Conservation (phyloP, 345 rosid genomes). For the Hypericum androsaemum region DNA sequence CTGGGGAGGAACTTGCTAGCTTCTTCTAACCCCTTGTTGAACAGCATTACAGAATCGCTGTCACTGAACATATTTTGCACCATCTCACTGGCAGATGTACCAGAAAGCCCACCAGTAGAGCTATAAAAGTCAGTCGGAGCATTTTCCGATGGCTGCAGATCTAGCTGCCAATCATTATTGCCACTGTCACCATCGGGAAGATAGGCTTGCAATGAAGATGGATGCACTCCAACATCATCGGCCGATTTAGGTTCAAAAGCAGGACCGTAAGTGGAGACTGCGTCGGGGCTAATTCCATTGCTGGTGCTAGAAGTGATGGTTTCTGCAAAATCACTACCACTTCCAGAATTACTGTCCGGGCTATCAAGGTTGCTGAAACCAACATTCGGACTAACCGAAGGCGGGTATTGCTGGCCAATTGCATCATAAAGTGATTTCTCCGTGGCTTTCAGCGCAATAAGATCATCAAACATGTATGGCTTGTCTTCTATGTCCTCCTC, state of each 20-base stretch:
- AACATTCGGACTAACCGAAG: constrained; percentile 3
- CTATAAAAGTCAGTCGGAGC: constrained; percentile 12
- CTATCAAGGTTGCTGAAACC: constrained; percentile 10
- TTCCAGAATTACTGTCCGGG: constrained; percentile 15
- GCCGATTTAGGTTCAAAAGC: neutral
- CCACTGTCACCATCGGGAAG: constrained; percentile 10
- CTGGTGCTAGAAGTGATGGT: constrained; percentile 1
- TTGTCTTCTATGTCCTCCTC: constrained; percentile 24
- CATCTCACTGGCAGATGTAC: constrained; percentile 30
- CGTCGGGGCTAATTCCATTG: neutral
- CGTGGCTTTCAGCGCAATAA: constrained; percentile 14
- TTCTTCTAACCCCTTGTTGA: constrained; percentile 68
- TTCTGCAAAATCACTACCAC: constrained; percentile 11
- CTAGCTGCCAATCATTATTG: constrained; percentile 10
- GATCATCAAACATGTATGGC: constrained; percentile 19
- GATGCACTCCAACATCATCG: constrained; percentile 11
- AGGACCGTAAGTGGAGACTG: neutral
- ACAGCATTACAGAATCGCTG: constrained; percentile 48
- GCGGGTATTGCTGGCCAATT: constrained; percentile 12
- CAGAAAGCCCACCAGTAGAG: constrained; percentile 14
- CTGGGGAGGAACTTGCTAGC: constrained; percentile 83
- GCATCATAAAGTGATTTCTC: constrained; percentile 21
- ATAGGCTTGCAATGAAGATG: constrained; percentile 6
- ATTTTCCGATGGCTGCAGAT: constrained; percentile 11
- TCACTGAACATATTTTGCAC: constrained; percentile 47